These are phyloP conservation scores for Cardamine resedifolia DNA, from an alignment of 345 rosid species.

Conservation along the genomic window DNA sequence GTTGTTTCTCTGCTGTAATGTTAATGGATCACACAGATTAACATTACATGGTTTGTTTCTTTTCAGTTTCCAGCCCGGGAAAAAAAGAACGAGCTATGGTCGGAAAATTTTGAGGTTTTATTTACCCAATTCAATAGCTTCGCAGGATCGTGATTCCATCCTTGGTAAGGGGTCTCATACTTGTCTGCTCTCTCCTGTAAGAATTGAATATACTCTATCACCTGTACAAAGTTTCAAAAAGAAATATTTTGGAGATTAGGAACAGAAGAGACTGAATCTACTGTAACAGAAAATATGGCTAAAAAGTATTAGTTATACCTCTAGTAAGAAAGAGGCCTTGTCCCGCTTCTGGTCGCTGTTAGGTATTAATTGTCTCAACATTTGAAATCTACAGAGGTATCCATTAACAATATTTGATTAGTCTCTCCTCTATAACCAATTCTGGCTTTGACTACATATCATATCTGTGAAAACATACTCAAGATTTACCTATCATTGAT, in stretches of 20 bases:
- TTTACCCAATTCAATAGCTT: conserved; percentile 75
- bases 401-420: conserved; percentile 4
- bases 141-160: conserved; percentile 72
- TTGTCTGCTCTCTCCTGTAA: conserved; percentile 79
- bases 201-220: conserved; percentile 87
- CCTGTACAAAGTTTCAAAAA: conserved; percentile 46
- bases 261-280: not conserved
- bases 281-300: not conserved
- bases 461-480: not conserved
- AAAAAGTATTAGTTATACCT: conserved; percentile 49
- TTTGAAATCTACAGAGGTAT: conserved; percentile 71
- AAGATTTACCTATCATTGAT: conserved; percentile 79
- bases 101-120: conserved; percentile 4
- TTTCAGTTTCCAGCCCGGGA: not conserved
- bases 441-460: conserved; percentile 2
- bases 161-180: conserved; percentile 65
- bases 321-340: conserved; percentile 90
- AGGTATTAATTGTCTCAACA: conserved; percentile 82
- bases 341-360: conserved; percentile 92
- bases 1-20: conserved; percentile 48
- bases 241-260: not conserved
- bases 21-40: conserved; percentile 7
- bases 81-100: not conserved
- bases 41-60: not conserved
- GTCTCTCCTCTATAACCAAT: not conserved